Evolutionary conservation across 2,329 filamentous ascomycete species (phyloP), one percentile per base, ranked within the genome.

Genomic region (Beauveria australis): DNA sequence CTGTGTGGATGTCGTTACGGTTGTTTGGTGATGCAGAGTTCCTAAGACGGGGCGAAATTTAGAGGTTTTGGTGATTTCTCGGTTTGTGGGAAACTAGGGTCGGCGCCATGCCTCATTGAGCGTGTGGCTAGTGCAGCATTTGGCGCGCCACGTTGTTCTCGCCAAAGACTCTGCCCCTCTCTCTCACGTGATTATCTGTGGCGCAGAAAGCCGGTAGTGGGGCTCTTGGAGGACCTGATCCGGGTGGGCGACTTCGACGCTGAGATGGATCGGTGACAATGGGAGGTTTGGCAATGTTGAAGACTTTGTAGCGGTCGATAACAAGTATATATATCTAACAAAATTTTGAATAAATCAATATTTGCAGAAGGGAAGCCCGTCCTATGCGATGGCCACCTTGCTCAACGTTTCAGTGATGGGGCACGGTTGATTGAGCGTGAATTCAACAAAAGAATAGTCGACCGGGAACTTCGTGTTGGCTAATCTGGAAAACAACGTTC

Each of bases 21-120:
- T 71, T 72, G 70, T 73, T 73, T 74, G 74, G 72, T 73, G 73
- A 76, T 75, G 73, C 69, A 67, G 73, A 73, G 71, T 72, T 73
- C 69, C 70, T 63, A 67, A 67, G 67, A 66, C 65, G 63, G 67
- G 65, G 66, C 62, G 68, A 72, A 75, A 74, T 76, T 76, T 70
- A 68, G 69, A 70, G 68, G 71, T 72, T 75, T 75, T 75, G 72
- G 70, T 72, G 71, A 73, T 74, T 75, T 76, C 73, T 74, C 69
- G 71, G 69, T 75, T 76, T 77, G 75, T 77, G 75, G 74, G 75
- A 69, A 70, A 67, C 68, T 74, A 74, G 73, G 73, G 74, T 74
- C 70, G 67, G 68, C 68, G 66, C 68, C 66, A 69, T 65, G 64
- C 69, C 70, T 68, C 66, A 72, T 74, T 68, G 63, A 68, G 61